Evolutionary conservation across 2,329 filamentous ascomycete genomes (phyloP).

Genomic region (Myriosclerotinia curreyana): DNA sequence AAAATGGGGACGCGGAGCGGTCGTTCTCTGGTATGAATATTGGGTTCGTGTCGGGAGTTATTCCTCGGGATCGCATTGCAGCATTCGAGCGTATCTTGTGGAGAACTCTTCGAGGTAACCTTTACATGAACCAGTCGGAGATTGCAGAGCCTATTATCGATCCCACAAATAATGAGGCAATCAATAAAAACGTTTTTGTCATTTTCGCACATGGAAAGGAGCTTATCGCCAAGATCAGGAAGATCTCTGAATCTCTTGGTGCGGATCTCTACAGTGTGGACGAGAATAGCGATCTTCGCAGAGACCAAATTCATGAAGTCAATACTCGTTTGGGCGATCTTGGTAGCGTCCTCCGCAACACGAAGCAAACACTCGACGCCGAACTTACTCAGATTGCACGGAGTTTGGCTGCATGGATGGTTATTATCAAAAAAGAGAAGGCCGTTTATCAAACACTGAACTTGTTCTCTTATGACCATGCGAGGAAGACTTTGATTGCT

Average conservation of each 20-base stretch:
- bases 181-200: constrained; percentile 98
- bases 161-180: constrained; percentile 84
- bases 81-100: constrained; percentile 97
- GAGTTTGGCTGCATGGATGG: constrained; percentile 93
- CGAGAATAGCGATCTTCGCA: constrained; percentile 91
- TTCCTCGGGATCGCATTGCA: constrained; percentile 85
- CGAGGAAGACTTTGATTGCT: constrained; percentile 91
- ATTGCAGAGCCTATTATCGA: constrained; percentile 92
- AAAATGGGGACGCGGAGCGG: constrained; percentile 61
- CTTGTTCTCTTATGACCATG: constrained; percentile 93
- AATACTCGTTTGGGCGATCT: constrained; percentile 91
- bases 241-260: constrained; percentile 96
- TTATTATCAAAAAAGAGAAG: constrained; percentile 97
- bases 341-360: constrained; percentile 88
- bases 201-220: constrained; percentile 99
- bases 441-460: constrained; percentile 95
- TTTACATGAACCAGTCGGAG: constrained; percentile 99
- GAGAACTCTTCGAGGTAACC: constrained; percentile 92
- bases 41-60: constrained; percentile 95
- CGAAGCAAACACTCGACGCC: constrained; percentile 87
- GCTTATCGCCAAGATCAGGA: constrained; percentile 96
- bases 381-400: constrained; percentile 92
- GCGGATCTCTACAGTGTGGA: constrained; percentile 96
- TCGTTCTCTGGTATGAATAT: constrained; percentile 99
- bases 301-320: constrained; percentile 96